Evolutionary conservation across 371 early-diverging fungal genomes (phyloP).

Genomic region (Mucor saturninus): DNA sequence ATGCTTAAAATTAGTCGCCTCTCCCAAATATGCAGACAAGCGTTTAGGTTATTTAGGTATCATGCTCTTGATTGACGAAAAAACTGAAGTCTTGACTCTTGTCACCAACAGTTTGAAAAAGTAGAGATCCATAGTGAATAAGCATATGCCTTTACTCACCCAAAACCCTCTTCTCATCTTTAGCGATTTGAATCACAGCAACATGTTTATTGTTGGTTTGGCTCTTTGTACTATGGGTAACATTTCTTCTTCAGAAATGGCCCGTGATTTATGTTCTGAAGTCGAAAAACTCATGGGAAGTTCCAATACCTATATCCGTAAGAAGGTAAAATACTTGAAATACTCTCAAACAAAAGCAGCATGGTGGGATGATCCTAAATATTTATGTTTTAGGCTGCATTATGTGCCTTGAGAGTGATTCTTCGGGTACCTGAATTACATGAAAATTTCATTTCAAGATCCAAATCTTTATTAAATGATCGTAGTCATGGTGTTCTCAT

Average conservation of each 20-base stretch:
- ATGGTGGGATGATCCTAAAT: too few relatives aligned
- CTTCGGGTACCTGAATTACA: constrained; percentile 92
- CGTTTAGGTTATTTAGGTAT: constrained; percentile 96
- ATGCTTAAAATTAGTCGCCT: constrained; percentile 95
- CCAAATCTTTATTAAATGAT: constrained; percentile 83
- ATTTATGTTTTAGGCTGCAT: constrained; percentile 70
- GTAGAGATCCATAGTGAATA: constrained; percentile 45
- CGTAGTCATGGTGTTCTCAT: constrained; percentile 95
- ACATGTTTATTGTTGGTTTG: constrained; percentile 95
- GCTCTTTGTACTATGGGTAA: constrained; percentile 96
- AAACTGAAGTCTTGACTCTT: constrained; percentile 93
- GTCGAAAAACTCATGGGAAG: constrained; percentile 92
- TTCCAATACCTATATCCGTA: constrained; percentile 91
- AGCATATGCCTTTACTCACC: not conserved
- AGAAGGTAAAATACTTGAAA: constrained; percentile 73
- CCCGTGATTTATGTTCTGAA: constrained; percentile 92
- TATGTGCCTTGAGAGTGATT: constrained; percentile 91
- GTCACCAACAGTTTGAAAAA: constrained; percentile 97
- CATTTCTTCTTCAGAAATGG: constrained; percentile 94
- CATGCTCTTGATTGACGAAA: constrained; percentile 95
- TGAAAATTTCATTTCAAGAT: constrained; percentile 80
- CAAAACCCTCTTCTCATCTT: not conserved
- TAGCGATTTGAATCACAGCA: constrained; percentile 93
- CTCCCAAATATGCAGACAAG: constrained; percentile 93
- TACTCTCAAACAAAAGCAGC: too few relatives aligned